Evolutionary conservation across 805 yeast species (phyloP).

Genomic region (Metschnikowia cubensis): DNA sequence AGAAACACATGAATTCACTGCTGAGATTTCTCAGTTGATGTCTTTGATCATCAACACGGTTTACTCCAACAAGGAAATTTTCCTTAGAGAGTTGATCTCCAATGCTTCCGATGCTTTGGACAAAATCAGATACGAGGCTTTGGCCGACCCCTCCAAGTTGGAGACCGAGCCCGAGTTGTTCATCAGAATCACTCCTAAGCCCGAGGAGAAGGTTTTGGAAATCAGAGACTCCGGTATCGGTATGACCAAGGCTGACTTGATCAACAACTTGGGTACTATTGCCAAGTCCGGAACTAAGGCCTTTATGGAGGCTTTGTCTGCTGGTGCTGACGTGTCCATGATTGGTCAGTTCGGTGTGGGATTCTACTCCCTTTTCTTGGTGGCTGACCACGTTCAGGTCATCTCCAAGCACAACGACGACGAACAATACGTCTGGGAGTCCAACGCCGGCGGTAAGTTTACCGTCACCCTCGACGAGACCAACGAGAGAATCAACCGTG

Average conservation of each 20-base stretch:
- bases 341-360: conserved; percentile 99
- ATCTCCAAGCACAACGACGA: conserved; percentile 98
- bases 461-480: conserved; percentile 87
- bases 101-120: conserved; percentile 99
- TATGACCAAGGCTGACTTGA: conserved; percentile 99
- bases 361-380: conserved; percentile 98
- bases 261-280: conserved; percentile 98
- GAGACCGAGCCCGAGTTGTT: conserved; percentile 95
- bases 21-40: conserved; percentile 99
- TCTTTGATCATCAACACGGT: conserved; percentile 99
- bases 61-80: conserved; percentile 98
- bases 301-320: conserved; percentile 98
- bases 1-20: conserved; percentile 96
- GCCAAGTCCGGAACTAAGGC: conserved; percentile 99
- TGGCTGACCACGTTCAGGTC: conserved; percentile 98
- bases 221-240: conserved; percentile 99
- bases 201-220: conserved; percentile 90
- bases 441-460: conserved; percentile 99
- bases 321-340: conserved; percentile 99
- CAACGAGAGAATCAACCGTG: conserved; percentile 87
- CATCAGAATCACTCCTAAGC: conserved; percentile 95
- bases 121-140: conserved; percentile 95
- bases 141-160: conserved; percentile 85
- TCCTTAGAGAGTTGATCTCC: conserved; percentile 97
- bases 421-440: conserved; percentile 99